Percentiles rank a stretch among this genome's conserved stretches.
These are phyloP conservation scores for Zopfochytrium polystomum DNA, from an alignment of 371 early-diverging fungal genomes.

Conservation along the genomic window DNA sequence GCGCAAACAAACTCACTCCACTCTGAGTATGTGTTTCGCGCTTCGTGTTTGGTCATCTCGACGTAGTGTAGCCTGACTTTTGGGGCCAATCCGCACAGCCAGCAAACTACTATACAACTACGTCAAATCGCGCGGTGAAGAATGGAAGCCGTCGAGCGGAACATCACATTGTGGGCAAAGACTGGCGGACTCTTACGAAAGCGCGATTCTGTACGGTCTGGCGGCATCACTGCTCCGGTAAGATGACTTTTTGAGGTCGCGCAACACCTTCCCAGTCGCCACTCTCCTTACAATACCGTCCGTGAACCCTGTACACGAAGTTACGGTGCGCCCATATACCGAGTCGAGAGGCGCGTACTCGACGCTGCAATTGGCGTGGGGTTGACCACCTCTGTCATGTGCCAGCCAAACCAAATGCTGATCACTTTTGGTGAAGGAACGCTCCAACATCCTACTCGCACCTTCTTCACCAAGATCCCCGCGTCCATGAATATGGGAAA, in stretches of 20 bases:
- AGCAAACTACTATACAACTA: no score
- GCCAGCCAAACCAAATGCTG: not conserved
- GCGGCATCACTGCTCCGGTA: not conserved
- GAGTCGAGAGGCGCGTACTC: not conserved
- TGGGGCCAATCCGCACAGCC: no score
- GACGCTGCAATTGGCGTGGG: not conserved
- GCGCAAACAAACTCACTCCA: no score
- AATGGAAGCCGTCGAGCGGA: not conserved
- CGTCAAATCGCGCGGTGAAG: no score
- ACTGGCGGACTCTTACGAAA: not conserved
- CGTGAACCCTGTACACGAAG: no score
- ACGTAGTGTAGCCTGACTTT: no score
- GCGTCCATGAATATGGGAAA: slow-evolving; percentile 17
- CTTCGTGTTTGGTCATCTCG: no score
- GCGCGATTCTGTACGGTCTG: not conserved
- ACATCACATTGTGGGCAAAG: not conserved
- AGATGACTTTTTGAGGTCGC: no score
- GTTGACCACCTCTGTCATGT: not conserved
- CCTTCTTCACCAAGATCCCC: slow-evolving; percentile 3
- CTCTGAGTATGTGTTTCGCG: no score
- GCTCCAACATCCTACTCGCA: slow-evolving; percentile 15
- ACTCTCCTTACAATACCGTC: no score
- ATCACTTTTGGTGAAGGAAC: slow-evolving; percentile 17
- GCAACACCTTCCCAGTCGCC: no score
- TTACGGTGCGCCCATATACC: not conserved